phyloP scores from a whole-genome alignment of 352 stramenopile genomes.

The Globisporangium viniferum region DNA sequence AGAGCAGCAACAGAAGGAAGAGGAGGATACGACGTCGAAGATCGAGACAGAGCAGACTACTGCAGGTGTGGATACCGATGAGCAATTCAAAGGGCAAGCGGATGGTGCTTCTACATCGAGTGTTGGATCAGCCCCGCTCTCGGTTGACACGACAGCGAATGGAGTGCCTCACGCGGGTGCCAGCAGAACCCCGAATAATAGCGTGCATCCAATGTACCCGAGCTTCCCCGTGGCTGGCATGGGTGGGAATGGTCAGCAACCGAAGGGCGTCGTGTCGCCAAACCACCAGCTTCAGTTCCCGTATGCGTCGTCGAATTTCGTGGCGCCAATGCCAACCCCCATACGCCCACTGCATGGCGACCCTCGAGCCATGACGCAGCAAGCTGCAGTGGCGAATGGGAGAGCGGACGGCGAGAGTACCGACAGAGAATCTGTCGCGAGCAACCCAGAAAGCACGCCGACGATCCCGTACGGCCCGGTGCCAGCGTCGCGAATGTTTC shows the following conservation, averaged over 20 bases:
- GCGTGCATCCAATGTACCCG: conserved; percentile 18
- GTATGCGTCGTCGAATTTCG: conserved; percentile 59
- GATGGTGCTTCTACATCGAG: not conserved
- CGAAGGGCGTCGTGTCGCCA: conserved; percentile 5
- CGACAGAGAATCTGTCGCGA: not conserved
- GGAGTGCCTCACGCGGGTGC: not conserved
- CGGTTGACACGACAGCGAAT: conserved; percentile 7
- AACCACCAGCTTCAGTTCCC: conserved; percentile 42
- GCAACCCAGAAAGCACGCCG: not conserved
- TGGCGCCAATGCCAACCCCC: conserved; percentile 63
- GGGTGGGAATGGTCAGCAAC: not conserved
- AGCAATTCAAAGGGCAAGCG: not conserved
- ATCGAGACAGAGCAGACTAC: not conserved
- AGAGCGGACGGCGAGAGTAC: not conserved
- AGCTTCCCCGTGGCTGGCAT: conserved; percentile 12
- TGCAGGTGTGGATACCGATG: not conserved
- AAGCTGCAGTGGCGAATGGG: not conserved
- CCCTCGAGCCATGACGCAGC: conserved; percentile 36
- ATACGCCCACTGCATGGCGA: conserved; percentile 73
- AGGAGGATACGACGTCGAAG: not conserved
- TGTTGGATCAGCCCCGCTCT: not conserved
- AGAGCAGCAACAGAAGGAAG: not conserved
- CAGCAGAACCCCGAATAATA: conserved; percentile 5
- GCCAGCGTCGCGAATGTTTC: conserved; percentile 56
- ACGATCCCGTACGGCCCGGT: conserved; percentile 20